Evolutionary conservation across 371 early-diverging fungal genomes (phyloP).

Genomic region (Batrachochytrium dendrobatidis): DNA sequence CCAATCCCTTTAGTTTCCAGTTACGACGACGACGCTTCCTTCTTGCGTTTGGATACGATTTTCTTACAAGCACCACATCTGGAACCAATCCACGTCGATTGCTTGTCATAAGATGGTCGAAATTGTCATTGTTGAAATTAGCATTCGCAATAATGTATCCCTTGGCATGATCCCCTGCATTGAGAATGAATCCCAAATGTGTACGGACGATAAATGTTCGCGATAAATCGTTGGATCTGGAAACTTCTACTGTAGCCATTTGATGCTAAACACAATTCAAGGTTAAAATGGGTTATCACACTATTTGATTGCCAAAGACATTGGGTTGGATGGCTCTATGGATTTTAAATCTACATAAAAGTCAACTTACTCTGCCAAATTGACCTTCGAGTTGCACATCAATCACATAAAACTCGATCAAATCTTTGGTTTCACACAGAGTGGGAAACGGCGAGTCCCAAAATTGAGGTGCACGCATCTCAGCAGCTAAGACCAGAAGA

Average conservation of each 20-base stretch:
- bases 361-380: constrained; percentile 66
- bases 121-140: constrained; percentile 88
- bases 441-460: constrained; percentile 79
- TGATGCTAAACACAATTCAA: constrained; percentile 12
- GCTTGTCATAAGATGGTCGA: constrained; percentile 16
- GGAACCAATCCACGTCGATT: constrained; percentile 50
- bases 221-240: constrained; percentile 60
- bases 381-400: constrained; percentile 78
- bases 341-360: constrained; percentile 54
- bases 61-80: constrained; percentile 83
- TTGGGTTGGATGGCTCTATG: background rate
- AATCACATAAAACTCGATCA: constrained; percentile 88
- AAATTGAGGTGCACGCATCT: constrained; percentile 65
- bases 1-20: constrained; percentile 87
- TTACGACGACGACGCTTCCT: constrained; percentile 74
- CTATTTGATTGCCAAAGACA: background rate
- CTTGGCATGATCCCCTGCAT: constrained; percentile 84
- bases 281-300: background rate
- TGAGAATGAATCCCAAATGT: constrained; percentile 86
- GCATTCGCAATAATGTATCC: constrained; percentile 83
- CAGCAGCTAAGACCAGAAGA: constrained; percentile 39
- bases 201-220: constrained; percentile 77
- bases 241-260: constrained; percentile 39
- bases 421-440: constrained; percentile 60
- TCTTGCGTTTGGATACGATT: constrained; percentile 82